Conservation (phyloP, 768 basidiomycete genomes). For the Pleurotus platypus region DNA sequence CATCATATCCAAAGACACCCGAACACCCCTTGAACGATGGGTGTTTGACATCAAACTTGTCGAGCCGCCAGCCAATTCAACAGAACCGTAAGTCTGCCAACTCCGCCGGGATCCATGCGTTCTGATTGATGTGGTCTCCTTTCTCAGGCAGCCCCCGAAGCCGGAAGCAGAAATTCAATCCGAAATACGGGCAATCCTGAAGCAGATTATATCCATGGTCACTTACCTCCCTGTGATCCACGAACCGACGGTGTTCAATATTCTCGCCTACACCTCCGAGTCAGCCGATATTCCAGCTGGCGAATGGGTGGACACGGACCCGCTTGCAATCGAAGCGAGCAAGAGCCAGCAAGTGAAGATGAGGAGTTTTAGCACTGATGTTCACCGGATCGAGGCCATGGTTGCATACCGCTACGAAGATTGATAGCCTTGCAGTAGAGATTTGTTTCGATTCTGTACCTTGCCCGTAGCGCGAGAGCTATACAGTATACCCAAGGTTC, state of each 20-base stretch:
- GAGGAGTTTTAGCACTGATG: slow-evolving; percentile 94
- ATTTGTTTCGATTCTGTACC: neutral
- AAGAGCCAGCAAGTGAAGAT: slow-evolving; percentile 94
- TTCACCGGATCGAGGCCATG: slow-evolving; percentile 97
- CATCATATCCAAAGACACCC: slow-evolving; percentile 92
- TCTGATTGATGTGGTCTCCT: slow-evolving; percentile 1
- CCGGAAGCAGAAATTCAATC: slow-evolving; percentile 90
- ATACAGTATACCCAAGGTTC: slow-evolving; percentile 2
- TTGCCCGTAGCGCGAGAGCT: neutral
- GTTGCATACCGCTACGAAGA: slow-evolving; percentile 93
- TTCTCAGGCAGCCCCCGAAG: slow-evolving; percentile 50
- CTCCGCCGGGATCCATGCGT: too few species aligned
- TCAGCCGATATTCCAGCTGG: slow-evolving; percentile 89
- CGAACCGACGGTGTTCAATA: slow-evolving; percentile 95
- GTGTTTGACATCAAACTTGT: slow-evolving; percentile 93
- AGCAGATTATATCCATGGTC: slow-evolving; percentile 96
- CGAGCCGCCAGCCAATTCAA: slow-evolving; percentile 50
- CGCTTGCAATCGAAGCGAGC: slow-evolving; percentile 86
- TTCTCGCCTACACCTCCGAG: slow-evolving; percentile 90
- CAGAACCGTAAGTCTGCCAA: slow-evolving; percentile 43
- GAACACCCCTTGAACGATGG: slow-evolving; percentile 93
- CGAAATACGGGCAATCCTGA: slow-evolving; percentile 96
- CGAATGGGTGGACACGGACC: slow-evolving; percentile 96
- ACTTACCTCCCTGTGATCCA: slow-evolving; percentile 96
- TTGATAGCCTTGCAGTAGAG: neutral